Evolutionary conservation across 2,329 filamentous ascomycete genomes (phyloP).

Genomic region (Colletotrichum costaricense): DNA sequence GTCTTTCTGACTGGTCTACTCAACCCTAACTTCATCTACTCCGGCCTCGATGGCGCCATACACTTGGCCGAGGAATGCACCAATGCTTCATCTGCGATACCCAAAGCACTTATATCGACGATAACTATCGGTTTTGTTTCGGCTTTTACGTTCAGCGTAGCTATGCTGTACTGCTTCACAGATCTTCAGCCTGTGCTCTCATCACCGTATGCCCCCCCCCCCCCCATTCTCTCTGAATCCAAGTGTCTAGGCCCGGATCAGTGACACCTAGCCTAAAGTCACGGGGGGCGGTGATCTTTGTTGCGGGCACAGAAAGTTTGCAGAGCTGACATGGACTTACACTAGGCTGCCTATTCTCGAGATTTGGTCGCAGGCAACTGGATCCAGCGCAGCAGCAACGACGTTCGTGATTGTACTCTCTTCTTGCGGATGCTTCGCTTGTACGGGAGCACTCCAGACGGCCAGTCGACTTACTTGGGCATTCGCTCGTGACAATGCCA

Average conservation of each 20-base stretch:
- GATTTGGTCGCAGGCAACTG: slow-evolving; percentile 25
- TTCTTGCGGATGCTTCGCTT: slow-evolving; percentile 27
- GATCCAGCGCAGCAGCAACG: neutral
- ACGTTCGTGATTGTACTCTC: neutral
- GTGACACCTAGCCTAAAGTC: too few species aligned
- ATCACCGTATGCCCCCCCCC: slow-evolving; percentile 15
- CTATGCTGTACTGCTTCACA: slow-evolving; percentile 42
- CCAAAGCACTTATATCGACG: slow-evolving; percentile 46
- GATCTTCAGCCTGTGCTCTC: slow-evolving; percentile 35
- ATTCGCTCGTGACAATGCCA: slow-evolving; percentile 27
- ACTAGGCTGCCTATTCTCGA: slow-evolving; percentile 15
- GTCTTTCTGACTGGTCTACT: slow-evolving; percentile 53
- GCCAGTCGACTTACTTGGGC: slow-evolving; percentile 30
- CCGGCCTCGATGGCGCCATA: slow-evolving; percentile 48
- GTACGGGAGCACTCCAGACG: slow-evolving; percentile 19
- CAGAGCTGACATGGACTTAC: neutral
- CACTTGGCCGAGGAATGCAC: slow-evolving; percentile 52
- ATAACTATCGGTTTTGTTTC: slow-evolving; percentile 48
- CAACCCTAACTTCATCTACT: slow-evolving; percentile 50
- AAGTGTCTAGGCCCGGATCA: too few species aligned
- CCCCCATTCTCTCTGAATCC: too few species aligned
- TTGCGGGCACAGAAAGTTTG: too few species aligned
- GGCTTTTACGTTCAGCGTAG: slow-evolving; percentile 43
- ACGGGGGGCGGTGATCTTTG: too few species aligned
- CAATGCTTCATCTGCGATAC: slow-evolving; percentile 43